A percentile compares a stretch with the other conserved stretches of the same genome.
Conservation (phyloP, 345 rosid genomes). For the Laguncularia racemosa region DNA sequence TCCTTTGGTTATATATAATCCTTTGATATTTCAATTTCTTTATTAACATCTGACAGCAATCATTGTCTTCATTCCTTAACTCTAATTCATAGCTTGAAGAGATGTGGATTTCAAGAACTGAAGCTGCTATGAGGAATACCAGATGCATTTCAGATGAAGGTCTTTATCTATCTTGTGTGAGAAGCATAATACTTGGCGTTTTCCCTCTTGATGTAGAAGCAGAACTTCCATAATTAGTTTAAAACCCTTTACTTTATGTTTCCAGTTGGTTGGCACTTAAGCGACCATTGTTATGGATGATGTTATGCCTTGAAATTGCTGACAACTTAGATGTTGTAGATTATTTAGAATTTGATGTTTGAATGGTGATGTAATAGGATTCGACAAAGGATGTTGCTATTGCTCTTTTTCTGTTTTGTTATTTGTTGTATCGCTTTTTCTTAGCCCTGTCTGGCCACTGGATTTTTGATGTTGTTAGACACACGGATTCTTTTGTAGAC, state of each 20-base stretch:
- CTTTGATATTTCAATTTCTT: not conserved
- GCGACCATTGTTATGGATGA: conserved; percentile 27
- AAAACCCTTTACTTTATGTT: conserved; percentile 22
- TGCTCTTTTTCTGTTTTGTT: conserved; percentile 20
- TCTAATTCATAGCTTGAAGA: conserved; percentile 14
- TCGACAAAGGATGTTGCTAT: conserved; percentile 25
- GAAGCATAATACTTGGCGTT: conserved; percentile 11
- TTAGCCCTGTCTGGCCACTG: not conserved
- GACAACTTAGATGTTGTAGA: conserved; percentile 23
- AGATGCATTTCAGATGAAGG: conserved; percentile 11
- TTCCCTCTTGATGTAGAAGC: conserved; percentile 5
- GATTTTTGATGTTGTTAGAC: too few species aligned
- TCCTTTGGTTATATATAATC: not conserved
- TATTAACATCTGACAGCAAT: not conserved
- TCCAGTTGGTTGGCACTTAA: conserved; percentile 15
- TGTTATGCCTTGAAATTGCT: conserved; percentile 26
- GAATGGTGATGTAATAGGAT: conserved; percentile 33
- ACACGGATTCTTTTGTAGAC: too few species aligned
- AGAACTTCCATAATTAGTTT: conserved; percentile 9
- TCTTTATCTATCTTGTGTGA: conserved; percentile 8
- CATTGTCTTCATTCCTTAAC: conserved; percentile 4
- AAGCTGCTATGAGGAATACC: conserved; percentile 5
- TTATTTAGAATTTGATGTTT: conserved; percentile 17
- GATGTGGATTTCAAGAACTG: conserved; percentile 9
- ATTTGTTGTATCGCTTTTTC: conserved; percentile 22